Conservation (phyloP, 208 protist genomes). For the Leishmania guyanensis region DNA sequence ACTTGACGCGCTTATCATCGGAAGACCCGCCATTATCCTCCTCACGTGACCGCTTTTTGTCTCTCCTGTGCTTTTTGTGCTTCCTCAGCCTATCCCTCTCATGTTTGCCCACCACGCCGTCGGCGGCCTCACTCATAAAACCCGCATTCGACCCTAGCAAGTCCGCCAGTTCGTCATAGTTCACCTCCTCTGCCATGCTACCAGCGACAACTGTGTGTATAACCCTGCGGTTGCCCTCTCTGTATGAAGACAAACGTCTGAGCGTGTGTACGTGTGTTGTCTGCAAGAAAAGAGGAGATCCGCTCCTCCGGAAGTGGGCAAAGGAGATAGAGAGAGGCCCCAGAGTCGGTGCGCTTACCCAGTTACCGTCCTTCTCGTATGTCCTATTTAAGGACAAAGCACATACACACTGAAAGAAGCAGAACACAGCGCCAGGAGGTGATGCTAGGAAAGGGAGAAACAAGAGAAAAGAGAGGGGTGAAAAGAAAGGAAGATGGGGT, state of each 20-base stretch:
- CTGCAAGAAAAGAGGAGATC: background rate
- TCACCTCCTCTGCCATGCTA: conserved; percentile 65
- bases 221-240: background rate
- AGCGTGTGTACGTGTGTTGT: background rate
- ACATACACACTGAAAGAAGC: background rate
- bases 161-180: conserved; percentile 73
- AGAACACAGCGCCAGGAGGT: background rate
- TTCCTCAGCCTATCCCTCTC: conserved; percentile 18
- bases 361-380: conserved; percentile 6
- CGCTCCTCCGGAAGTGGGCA: background rate
- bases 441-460: background rate
- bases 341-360: background rate
- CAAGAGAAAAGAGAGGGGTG: background rate
- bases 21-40: conserved; percentile 25
- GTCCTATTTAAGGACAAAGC: background rate
- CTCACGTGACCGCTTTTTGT: conserved; percentile 27
- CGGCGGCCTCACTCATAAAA: conserved; percentile 1
- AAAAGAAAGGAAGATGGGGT: background rate
- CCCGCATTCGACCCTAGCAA: conserved; percentile 39
- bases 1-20: conserved; percentile 23
- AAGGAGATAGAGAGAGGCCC: background rate
- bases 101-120: background rate
- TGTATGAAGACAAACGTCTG: background rate
- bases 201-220: background rate
- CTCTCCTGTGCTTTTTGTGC: conserved; percentile 28